Conservation (phyloP, 2,329 filamentous ascomycete species). For the Shiraia sp. region DNA sequence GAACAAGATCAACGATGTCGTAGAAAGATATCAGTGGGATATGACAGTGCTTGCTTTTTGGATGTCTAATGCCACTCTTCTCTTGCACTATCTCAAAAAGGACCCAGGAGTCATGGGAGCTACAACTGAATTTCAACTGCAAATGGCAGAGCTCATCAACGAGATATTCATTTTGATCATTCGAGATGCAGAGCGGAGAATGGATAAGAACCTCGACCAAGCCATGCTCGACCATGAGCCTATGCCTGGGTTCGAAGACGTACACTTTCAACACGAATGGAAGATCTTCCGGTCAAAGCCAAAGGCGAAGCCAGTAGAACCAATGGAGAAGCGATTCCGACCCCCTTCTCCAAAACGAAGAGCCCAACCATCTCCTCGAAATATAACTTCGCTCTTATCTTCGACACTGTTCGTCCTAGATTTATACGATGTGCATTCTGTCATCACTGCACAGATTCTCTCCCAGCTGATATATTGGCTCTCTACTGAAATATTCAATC, state of each 20-base stretch:
- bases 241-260: slow-evolving; percentile 94
- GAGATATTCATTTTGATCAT: slow-evolving; percentile 99
- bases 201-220: slow-evolving; percentile 91
- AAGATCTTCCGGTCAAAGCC: slow-evolving; percentile 92
- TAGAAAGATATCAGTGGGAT: slow-evolving; percentile 97
- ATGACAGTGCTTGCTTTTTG: slow-evolving; percentile 99
- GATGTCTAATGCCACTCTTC: slow-evolving; percentile 93
- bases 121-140: slow-evolving; percentile 87
- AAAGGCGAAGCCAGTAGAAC: slow-evolving; percentile 82
- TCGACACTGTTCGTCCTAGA: slow-evolving; percentile 97
- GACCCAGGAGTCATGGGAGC: slow-evolving; percentile 79
- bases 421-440: slow-evolving; percentile 97
- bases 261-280: slow-evolving; percentile 98
- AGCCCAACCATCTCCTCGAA: slow-evolving; percentile 88
- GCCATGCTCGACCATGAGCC: slow-evolving; percentile 98
- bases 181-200: slow-evolving; percentile 88
- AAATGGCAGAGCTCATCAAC: slow-evolving; percentile 92
- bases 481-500: slow-evolving; percentile 93
- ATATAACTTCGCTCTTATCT: slow-evolving; percentile 92
- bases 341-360: slow-evolving; percentile 92
- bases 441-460: slow-evolving; percentile 89
- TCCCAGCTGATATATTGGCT: slow-evolving; percentile 96
- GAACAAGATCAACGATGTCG: slow-evolving; percentile 94
- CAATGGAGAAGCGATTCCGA: slow-evolving; percentile 84
- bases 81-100: slow-evolving; percentile 97